These are phyloP conservation scores for Rhodomyrtus psidioides DNA, from an alignment of 441 rosid genomes.

Conservation along the genomic window DNA sequence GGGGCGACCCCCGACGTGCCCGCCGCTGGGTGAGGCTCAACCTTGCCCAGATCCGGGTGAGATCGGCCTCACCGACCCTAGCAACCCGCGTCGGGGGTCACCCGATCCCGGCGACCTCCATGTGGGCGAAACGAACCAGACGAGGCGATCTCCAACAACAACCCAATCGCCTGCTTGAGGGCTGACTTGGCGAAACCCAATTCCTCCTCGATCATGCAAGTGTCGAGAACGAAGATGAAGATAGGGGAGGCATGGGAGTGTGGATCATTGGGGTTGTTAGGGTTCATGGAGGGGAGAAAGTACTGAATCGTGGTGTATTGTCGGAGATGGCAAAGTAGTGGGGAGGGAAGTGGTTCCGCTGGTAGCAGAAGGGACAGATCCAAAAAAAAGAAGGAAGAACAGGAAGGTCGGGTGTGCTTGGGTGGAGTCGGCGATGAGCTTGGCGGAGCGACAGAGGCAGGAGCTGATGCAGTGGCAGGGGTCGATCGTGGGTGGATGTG, in stretches of 20 bases:
- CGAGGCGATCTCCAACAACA: conserved; percentile 94
- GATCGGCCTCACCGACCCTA: no score
- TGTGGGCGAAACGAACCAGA: conserved; percentile 58
- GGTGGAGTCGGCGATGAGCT: no score
- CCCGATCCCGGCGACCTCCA: no score
- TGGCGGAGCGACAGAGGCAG: no score
- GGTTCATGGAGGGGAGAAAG: conserved; percentile 29
- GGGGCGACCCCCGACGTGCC: no score
- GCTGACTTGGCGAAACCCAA: conserved; percentile 67
- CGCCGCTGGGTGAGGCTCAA: no score
- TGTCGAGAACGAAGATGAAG: conserved; percentile 79
- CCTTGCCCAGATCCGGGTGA: no score
- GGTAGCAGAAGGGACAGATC: conserved; percentile 94
- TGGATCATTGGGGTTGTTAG: conserved; percentile 10
- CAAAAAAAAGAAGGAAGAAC: conserved; percentile 24
- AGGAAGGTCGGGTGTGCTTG: no score
- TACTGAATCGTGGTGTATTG: conserved; percentile 72
- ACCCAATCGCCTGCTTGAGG: conserved; percentile 77
- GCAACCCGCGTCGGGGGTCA: no score
- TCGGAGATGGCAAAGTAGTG: conserved; percentile 83
- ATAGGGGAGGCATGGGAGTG: conserved; percentile 41
- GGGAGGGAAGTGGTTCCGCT: conserved; percentile 72
- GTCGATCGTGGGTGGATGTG: no score
- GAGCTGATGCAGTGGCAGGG: no score
- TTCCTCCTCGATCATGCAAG: conserved; percentile 97